Evolutionary conservation across 768 basidiomycete genomes (phyloP).

Genomic region (Cyclocybe cylindracea): DNA sequence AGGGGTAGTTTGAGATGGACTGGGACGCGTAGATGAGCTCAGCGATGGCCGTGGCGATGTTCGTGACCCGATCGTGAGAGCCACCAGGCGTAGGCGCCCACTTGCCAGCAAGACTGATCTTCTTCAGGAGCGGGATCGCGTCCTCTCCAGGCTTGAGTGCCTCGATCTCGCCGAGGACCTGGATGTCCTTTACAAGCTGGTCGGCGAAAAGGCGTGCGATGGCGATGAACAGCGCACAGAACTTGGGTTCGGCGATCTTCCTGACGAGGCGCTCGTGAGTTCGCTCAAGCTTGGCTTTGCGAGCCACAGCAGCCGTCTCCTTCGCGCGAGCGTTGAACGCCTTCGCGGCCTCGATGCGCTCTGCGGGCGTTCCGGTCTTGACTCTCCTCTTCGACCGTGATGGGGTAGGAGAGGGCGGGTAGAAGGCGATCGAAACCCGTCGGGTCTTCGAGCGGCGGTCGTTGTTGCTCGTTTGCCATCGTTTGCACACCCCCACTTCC

Average conservation of each 20-base stretch:
- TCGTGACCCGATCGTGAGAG: constrained; percentile 63
- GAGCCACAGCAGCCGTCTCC: constrained; percentile 23
- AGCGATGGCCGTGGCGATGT: constrained; percentile 64
- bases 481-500: no score
- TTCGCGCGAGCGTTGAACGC: constrained; percentile 11
- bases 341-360: constrained; percentile 23
- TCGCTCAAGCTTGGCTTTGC: constrained; percentile 19
- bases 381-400: constrained; percentile 1
- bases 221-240: constrained; percentile 62
- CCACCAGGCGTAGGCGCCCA: constrained; percentile 67
- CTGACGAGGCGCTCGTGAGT: constrained; percentile 35
- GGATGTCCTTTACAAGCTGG: constrained; percentile 50
- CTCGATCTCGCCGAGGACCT: constrained; percentile 35
- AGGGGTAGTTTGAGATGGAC: constrained; percentile 27
- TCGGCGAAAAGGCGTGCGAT: constrained; percentile 62
- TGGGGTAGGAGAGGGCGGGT: no score
- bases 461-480: no score
- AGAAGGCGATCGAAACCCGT: no score
- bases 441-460: no score
- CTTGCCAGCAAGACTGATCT: constrained; percentile 62
- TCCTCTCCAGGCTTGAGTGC: constrained; percentile 31
- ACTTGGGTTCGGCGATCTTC: constrained; percentile 50
- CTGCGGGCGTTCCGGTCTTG: constrained; percentile 15
- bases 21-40: constrained; percentile 48
- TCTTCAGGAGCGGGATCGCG: constrained; percentile 32